Evolutionary conservation across 495 filamentous ascomycete species (phyloP).

Genomic region (Penicillium pulvis): DNA sequence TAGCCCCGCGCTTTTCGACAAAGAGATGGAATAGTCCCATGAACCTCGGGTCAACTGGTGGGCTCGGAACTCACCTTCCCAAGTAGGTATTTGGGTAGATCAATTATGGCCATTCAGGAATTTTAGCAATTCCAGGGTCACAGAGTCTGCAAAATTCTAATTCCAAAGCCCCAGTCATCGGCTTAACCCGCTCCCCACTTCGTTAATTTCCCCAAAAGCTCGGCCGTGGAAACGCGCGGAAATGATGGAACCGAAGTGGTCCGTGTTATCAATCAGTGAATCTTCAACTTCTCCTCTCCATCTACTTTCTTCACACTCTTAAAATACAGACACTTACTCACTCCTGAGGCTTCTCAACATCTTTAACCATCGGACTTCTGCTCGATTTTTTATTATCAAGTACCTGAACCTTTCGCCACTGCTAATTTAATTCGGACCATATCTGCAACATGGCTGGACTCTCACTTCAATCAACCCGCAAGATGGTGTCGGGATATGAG

Average conservation of each 20-base stretch:
- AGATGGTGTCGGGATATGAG: constrained; percentile 74
- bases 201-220: constrained; percentile 5
- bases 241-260: constrained; percentile 21
- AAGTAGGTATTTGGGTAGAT: no score
- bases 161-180: background rate
- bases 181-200: background rate
- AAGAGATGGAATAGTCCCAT: no score
- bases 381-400: no score
- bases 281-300: background rate
- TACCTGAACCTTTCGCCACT: no score
- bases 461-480: constrained; percentile 63
- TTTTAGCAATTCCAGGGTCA: background rate
- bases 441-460: constrained; percentile 55
- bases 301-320: background rate
- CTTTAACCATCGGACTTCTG: no score
- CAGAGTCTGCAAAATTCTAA: background rate
- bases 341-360: no score
- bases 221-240: constrained; percentile 7
- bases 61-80: no score
- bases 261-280: constrained; percentile 10
- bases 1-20: no score
- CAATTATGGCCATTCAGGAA: no score
- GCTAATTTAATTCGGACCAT: background rate
- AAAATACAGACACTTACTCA: no score
- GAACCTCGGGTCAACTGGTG: no score